These are phyloP conservation scores for Triangularia setosa DNA, from an alignment of 2,329 filamentous ascomycete genomes.

Conservation along the genomic window DNA sequence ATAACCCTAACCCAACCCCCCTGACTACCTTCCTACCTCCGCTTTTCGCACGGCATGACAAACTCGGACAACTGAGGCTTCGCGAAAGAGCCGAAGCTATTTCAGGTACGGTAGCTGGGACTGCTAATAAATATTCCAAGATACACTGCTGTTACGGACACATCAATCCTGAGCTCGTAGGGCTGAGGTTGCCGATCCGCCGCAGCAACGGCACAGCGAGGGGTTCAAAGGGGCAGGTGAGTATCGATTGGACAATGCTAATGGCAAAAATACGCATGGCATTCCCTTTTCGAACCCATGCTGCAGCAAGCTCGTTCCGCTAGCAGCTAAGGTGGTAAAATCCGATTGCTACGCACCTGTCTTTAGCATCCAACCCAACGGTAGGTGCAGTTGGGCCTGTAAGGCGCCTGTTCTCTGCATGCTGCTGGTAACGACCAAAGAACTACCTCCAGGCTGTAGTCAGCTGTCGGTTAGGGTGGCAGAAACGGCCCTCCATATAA, in stretches of 20 bases:
- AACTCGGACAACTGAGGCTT: neutral
- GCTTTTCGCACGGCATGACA: neutral
- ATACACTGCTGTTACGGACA: neutral
- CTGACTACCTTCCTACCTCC: neutral
- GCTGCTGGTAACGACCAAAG: too few relatives aligned
- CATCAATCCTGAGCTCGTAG: neutral
- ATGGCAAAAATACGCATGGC: neutral
- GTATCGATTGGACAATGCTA: neutral
- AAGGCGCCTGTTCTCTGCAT: neutral
- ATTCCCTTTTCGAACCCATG: neutral
- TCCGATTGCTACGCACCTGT: neutral
- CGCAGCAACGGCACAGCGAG: neutral
- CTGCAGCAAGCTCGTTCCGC: neutral
- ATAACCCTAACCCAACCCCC: constrained; percentile 8
- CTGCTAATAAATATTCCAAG: neutral
- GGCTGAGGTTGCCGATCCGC: neutral
- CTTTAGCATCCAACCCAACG: neutral
- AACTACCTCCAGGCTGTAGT: too few relatives aligned
- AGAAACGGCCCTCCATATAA: neutral
- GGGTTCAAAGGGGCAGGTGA: neutral
- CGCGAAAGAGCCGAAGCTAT: neutral
- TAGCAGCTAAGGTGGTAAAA: too few relatives aligned
- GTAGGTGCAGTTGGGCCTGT: neutral
- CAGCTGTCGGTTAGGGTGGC: neutral
- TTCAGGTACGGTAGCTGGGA: neutral